These are phyloP conservation scores for Trichoderma simmonsii DNA, from an alignment of 2,329 filamentous ascomycete genomes.

Conservation along the genomic window DNA sequence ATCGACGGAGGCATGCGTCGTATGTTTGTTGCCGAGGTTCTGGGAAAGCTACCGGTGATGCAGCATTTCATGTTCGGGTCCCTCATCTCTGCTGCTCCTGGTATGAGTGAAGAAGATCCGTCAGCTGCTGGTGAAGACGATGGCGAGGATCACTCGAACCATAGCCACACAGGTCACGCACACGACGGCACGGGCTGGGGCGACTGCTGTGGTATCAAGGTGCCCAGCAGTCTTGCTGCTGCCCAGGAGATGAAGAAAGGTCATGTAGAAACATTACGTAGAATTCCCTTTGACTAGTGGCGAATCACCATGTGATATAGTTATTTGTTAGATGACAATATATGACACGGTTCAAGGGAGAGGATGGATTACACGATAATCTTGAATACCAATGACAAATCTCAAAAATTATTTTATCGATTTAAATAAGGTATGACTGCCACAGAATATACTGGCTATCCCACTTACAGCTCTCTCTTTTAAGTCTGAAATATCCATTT, in stretches of 20 bases:
- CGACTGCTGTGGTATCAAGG: slow-evolving; percentile 97
- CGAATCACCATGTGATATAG: neutral
- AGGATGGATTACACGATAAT: neutral
- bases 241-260: slow-evolving; percentile 84
- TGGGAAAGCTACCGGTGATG: slow-evolving; percentile 94
- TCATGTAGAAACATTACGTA: slow-evolving; percentile 57
- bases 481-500: neutral
- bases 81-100: slow-evolving; percentile 73
- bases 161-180: slow-evolving; percentile 58
- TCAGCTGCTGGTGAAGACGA: slow-evolving; percentile 47
- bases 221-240: slow-evolving; percentile 89
- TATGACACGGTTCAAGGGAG: neutral
- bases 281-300: slow-evolving; percentile 75
- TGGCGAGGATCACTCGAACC: slow-evolving; percentile 58
- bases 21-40: slow-evolving; percentile 92
- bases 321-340: neutral
- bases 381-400: neutral
- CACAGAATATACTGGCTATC: neutral
- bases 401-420: neutral
- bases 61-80: slow-evolving; percentile 96
- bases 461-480: neutral
- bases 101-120: slow-evolving; percentile 69
- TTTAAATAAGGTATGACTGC: neutral
- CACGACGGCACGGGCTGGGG: slow-evolving; percentile 74
- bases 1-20: slow-evolving; percentile 92